These are phyloP conservation scores for Escovopsis weberi DNA, from an alignment of 2,329 filamentous ascomycete genomes.

Conservation along the genomic window DNA sequence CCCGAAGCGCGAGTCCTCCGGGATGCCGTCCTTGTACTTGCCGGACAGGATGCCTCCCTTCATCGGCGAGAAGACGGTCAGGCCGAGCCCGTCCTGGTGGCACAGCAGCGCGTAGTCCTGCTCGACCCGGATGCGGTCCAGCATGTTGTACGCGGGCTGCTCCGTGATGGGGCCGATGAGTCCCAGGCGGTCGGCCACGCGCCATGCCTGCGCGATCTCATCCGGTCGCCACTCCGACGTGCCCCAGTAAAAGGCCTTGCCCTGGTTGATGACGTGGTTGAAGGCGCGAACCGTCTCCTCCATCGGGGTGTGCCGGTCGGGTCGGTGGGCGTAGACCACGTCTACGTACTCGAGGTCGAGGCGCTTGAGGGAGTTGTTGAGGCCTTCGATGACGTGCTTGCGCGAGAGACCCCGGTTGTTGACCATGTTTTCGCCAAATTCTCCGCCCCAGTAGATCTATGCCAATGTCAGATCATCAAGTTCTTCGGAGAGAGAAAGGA, in stretches of 20 bases:
- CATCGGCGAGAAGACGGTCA: conserved; percentile 50
- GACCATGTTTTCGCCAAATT: conserved; percentile 44
- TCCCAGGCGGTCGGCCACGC: conserved; percentile 43
- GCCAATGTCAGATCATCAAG: too few species aligned
- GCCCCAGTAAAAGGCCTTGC: conserved; percentile 58
- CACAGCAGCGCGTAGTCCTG: conserved; percentile 46
- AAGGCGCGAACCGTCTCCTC: conserved; percentile 57
- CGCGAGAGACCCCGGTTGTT: conserved; percentile 55
- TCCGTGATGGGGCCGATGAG: conserved; percentile 51
- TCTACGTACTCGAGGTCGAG: conserved; percentile 49
- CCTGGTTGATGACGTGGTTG: conserved; percentile 53
- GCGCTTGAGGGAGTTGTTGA: conserved; percentile 42
- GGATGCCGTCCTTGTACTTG: conserved; percentile 52
- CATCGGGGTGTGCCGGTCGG: conserved; percentile 53
- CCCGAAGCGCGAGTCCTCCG: conserved; percentile 42
- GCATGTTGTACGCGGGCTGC: conserved; percentile 53
- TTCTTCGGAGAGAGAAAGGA: too few species aligned
- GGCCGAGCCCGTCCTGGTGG: conserved; percentile 41
- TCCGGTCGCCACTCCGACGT: conserved; percentile 54
- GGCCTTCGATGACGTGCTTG: conserved; percentile 57
- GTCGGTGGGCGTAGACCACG: conserved; percentile 53
- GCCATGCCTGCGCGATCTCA: conserved; percentile 49
- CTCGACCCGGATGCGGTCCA: conserved; percentile 48
- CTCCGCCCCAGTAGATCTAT: conserved; percentile 49
- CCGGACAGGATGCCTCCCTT: conserved; percentile 44